Percentiles rank a stretch among this genome's conserved stretches.
Conservation (phyloP, 1,284 basidiomycete species). For the Moesziomyces sp. region DNA sequence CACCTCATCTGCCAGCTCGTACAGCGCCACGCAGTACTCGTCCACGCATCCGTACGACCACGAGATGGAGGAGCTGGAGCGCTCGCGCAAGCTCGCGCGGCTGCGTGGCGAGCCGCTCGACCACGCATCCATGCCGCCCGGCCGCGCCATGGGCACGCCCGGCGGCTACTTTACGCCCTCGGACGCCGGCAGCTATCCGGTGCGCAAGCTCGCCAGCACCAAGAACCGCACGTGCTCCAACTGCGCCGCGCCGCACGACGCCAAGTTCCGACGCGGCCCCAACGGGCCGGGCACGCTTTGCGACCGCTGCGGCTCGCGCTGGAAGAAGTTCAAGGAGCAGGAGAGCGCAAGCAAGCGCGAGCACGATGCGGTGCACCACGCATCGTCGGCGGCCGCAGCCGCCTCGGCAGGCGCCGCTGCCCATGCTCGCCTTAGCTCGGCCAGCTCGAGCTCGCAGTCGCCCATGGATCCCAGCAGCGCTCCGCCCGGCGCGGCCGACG, state of each 20-base stretch:
- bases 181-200: conserved; percentile 15
- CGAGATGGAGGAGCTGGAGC: conserved; percentile 34
- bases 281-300: conserved; percentile 52
- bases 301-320: conserved; percentile 49
- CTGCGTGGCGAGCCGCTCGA: conserved; percentile 10
- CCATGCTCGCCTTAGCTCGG: conserved; percentile 27
- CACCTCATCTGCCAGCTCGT: conserved; percentile 21
- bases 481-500: neutral
- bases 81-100: conserved; percentile 26
- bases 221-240: conserved; percentile 52
- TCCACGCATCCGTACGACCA: conserved; percentile 28
- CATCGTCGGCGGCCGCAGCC: neutral
- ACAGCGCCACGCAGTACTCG: conserved; percentile 9
- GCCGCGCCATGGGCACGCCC: conserved; percentile 2
- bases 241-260: conserved; percentile 50
- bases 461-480: conserved; percentile 17
- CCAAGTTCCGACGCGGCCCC: conserved; percentile 47
- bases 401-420: conserved; percentile 14
- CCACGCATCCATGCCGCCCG: neutral
- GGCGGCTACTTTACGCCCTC: conserved; percentile 18
- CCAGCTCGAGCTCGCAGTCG: conserved; percentile 22
- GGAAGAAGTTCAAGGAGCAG: conserved; percentile 50
- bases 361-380: neutral
- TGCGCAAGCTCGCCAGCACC: conserved; percentile 52
- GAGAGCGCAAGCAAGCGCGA: conserved; percentile 21